Percentiles rank a stretch among this genome's conserved stretches.
Evolutionary conservation across 2,329 filamentous ascomycete genomes (phyloP).

Genomic region (Magnaporthiopsis poae): DNA sequence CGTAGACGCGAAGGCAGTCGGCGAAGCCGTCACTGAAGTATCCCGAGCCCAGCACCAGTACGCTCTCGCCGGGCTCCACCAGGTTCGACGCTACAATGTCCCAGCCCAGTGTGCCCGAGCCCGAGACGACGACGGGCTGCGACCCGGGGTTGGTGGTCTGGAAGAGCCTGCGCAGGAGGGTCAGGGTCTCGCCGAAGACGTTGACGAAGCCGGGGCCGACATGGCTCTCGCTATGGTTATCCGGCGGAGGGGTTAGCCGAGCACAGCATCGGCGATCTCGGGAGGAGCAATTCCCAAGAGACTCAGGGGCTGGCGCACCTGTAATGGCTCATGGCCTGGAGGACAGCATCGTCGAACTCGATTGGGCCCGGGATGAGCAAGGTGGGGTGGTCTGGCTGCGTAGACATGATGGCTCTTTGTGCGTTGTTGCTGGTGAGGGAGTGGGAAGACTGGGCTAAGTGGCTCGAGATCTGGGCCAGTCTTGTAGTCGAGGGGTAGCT

Average conservation of each 20-base stretch:
- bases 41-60: conserved; percentile 84
- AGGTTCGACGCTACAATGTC: conserved; percentile 92
- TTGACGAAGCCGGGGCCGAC: conserved; percentile 82
- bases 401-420: conserved; percentile 42
- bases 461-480: conserved; percentile 21
- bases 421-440: conserved; percentile 11
- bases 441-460: conserved; percentile 17
- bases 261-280: not conserved
- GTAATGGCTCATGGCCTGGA: conserved; percentile 90
- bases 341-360: conserved; percentile 94
- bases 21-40: conserved; percentile 96
- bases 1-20: conserved; percentile 84
- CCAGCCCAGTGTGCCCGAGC: conserved; percentile 93
- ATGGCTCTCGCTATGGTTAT: conserved; percentile 68
- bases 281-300: not conserved
- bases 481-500: conserved; percentile 10
- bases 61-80: conserved; percentile 78
- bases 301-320: conserved; percentile 45
- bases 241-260: conserved; percentile 1
- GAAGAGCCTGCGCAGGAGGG: conserved; percentile 85
- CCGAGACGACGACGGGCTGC: conserved; percentile 87
- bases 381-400: conserved; percentile 54
- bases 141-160: conserved; percentile 72
- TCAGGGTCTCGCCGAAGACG: conserved; percentile 79
- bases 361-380: conserved; percentile 95